Evolutionary conservation across 2,329 filamentous ascomycete species (phyloP).

Genomic region (Nemania abortiva): DNA sequence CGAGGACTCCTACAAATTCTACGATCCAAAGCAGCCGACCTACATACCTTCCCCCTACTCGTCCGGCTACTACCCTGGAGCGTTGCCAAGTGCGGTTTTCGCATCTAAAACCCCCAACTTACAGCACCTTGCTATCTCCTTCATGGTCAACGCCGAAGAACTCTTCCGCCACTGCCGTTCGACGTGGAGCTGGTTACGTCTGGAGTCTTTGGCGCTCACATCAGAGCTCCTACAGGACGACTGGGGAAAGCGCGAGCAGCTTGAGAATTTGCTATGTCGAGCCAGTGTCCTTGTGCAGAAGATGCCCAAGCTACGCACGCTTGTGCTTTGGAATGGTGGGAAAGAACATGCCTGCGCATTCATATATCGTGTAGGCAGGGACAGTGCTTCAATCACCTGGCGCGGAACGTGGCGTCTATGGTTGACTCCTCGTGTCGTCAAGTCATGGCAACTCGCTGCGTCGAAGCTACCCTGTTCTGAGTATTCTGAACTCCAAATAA

Average conservation of each 20-base stretch:
- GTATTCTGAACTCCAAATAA: slow-evolving; percentile 45
- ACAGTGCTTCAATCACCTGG: slow-evolving; percentile 49
- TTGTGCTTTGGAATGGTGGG: slow-evolving; percentile 53
- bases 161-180: slow-evolving; percentile 45
- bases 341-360: slow-evolving; percentile 51
- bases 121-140: slow-evolving; percentile 50
- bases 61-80: not conserved
- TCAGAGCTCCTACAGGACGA: slow-evolving; percentile 46
- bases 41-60: not conserved
- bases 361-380: slow-evolving; percentile 47
- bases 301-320: slow-evolving; percentile 51
- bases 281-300: slow-evolving; percentile 43
- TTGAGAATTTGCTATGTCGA: slow-evolving; percentile 44
- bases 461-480: slow-evolving; percentile 30
- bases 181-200: slow-evolving; percentile 47
- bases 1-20: slow-evolving; percentile 8
- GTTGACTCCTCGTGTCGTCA: slow-evolving; percentile 45
- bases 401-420: slow-evolving; percentile 51
- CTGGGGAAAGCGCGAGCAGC: slow-evolving; percentile 33
- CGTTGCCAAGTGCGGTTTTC: not conserved
- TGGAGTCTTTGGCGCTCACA: slow-evolving; percentile 53
- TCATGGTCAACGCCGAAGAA: slow-evolving; percentile 48
- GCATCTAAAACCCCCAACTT: not conserved
- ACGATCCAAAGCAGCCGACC: not conserved
- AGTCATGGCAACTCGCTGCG: slow-evolving; percentile 45